phyloP scores from a whole-genome alignment of 2,329 filamentous ascomycete species.

The Orbilia blumenaviensis region DNA sequence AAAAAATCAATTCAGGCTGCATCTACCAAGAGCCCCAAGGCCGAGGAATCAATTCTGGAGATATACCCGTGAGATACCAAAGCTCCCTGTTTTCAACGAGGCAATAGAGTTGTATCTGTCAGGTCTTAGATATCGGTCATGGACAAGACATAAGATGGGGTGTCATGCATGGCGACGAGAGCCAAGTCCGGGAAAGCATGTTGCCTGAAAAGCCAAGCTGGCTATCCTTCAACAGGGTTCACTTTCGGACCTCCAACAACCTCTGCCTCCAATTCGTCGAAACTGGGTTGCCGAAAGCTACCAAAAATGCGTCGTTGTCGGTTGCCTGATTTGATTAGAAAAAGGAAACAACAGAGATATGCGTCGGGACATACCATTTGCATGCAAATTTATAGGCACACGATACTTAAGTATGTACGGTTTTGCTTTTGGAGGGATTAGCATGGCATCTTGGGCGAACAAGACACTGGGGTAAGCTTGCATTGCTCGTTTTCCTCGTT shows the following conservation, averaged over 20 bases:
- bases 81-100: background rate
- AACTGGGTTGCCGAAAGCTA: slow-evolving; percentile 8
- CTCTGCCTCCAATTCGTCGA: slow-evolving; percentile 13
- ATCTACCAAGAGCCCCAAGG: slow-evolving; percentile 19
- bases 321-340: slow-evolving; percentile 44
- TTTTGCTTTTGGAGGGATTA: slow-evolving; percentile 4
- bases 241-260: slow-evolving; percentile 22
- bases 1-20: slow-evolving; percentile 17
- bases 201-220: slow-evolving; percentile 54
- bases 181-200: slow-evolving; percentile 49
- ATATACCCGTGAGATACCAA: slow-evolving; percentile 19
- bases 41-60: background rate
- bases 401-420: slow-evolving; percentile 21
- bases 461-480: slow-evolving; percentile 19
- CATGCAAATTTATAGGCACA: slow-evolving; percentile 29
- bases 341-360: slow-evolving; percentile 31
- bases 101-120: background rate
- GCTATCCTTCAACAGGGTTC: slow-evolving; percentile 27
- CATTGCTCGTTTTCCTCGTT: background rate
- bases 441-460: slow-evolving; percentile 1
- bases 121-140: slow-evolving; percentile 12
- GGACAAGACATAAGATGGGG: slow-evolving; percentile 23
- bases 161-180: slow-evolving; percentile 45
- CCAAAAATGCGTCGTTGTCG: slow-evolving; percentile 11
- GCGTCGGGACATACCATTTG: slow-evolving; percentile 6